Conservation (phyloP, 2,329 filamentous ascomycete species). For the Botrytis fabae region DNA sequence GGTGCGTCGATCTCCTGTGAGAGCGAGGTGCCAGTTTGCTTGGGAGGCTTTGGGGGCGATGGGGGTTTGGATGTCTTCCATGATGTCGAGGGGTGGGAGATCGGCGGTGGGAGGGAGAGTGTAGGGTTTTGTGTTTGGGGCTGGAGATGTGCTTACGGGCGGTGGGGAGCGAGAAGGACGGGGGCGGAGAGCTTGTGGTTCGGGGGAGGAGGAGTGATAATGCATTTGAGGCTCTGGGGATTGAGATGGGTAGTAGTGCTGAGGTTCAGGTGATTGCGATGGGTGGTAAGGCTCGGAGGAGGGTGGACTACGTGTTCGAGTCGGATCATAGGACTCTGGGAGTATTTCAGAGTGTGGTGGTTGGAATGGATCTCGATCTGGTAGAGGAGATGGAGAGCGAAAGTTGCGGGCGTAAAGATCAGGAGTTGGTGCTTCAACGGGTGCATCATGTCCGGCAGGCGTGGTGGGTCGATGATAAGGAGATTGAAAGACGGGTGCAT, state of each 20-base stretch:
- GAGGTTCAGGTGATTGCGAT: constrained; percentile 13
- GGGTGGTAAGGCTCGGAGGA: background rate
- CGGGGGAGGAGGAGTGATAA: background rate
- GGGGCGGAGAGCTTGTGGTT: constrained; percentile 6
- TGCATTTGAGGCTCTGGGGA: background rate
- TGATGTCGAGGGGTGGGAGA: constrained; percentile 18
- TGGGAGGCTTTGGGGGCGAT: background rate
- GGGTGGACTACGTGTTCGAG: background rate
- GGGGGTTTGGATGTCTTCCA: constrained; percentile 17
- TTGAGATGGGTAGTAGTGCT: constrained; percentile 2
- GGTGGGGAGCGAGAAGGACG: constrained; percentile 15
- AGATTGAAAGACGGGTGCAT: constrained; percentile 16
- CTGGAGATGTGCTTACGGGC: background rate
- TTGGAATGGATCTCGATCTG: constrained; percentile 2
- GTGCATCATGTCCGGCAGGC: background rate
- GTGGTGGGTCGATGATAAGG: constrained; percentile 7
- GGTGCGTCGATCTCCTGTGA: constrained; percentile 18
- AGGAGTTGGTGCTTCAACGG: constrained; percentile 16
- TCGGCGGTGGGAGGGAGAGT: constrained; percentile 1
- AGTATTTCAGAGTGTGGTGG: constrained; percentile 17
- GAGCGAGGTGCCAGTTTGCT: constrained; percentile 20
- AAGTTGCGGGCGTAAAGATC: constrained; percentile 8
- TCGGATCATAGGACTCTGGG: constrained; percentile 9
- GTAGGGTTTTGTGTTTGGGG: background rate
- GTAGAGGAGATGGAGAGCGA: background rate